Conservation (phyloP, 306 rosid genomes). For the Acacia confusa region DNA sequence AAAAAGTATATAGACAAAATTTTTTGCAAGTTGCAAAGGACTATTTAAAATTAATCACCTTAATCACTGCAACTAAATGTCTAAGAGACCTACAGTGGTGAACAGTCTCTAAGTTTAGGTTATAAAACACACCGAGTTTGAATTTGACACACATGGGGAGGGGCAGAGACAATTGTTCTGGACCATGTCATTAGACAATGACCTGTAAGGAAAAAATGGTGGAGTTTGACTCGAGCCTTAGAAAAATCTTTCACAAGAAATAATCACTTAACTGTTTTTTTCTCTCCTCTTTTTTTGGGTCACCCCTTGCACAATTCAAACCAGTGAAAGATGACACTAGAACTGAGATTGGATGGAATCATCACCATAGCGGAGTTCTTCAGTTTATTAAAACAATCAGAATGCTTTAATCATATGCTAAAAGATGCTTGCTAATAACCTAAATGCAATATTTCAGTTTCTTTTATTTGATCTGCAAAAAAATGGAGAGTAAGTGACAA, state of each 20-base stretch:
- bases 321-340: background rate
- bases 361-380: background rate
- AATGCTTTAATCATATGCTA: slow-evolving; percentile 5
- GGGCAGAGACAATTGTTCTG: background rate
- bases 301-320: slow-evolving; percentile 4
- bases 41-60: background rate
- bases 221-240: background rate
- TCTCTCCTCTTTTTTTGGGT: background rate
- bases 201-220: background rate
- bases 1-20: background rate
- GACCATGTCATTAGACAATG: background rate
- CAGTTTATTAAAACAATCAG: background rate
- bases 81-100: background rate
- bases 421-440: background rate
- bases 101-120: background rate
- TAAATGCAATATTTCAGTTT: background rate
- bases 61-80: background rate
- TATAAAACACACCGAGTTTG: background rate
- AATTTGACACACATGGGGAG: background rate
- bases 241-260: background rate
- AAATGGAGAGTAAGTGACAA: background rate
- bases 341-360: background rate
- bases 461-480: background rate
- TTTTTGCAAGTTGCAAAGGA: background rate
- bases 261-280: background rate